A percentile compares a stretch with the other conserved stretches of the same genome.
phyloP scores from a whole-genome alignment of 176 grass and related monocot genomes.

The Canna indica region DNA sequence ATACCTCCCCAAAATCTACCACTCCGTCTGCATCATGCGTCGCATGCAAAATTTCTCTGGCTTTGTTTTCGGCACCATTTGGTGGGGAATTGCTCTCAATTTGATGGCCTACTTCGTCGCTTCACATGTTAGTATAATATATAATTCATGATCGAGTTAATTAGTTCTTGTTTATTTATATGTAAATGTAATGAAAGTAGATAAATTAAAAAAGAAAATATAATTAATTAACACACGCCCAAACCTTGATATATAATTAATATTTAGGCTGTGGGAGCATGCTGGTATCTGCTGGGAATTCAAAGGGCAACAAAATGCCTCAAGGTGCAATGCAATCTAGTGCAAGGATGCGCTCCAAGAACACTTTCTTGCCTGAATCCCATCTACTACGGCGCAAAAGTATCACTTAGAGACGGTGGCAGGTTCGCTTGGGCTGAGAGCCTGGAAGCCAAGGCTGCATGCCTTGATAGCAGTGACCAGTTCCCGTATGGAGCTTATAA shows the following conservation, averaged over 20 bases:
- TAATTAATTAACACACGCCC: too few relatives aligned
- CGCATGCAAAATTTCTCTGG: slow-evolving; percentile 53
- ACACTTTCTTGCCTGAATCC: slow-evolving; percentile 42
- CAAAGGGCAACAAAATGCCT: slow-evolving; percentile 82
- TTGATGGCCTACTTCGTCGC: slow-evolving; percentile 96
- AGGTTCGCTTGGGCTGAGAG: slow-evolving; percentile 47
- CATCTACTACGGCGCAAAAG: slow-evolving; percentile 52
- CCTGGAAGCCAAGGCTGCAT: slow-evolving; percentile 28
- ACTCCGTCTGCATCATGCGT: slow-evolving; percentile 56
- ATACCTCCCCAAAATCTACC: slow-evolving; percentile 93
- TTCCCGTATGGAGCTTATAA: slow-evolving; percentile 79
- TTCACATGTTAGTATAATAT: slow-evolving; percentile 63
- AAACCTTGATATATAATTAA: too few relatives aligned
- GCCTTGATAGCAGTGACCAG: slow-evolving; percentile 37
- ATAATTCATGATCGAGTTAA: too few relatives aligned
- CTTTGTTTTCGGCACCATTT: slow-evolving; percentile 75
- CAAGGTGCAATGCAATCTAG: slow-evolving; percentile 33
- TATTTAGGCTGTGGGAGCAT: slow-evolving; percentile 76
- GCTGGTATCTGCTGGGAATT: slow-evolving; percentile 84
- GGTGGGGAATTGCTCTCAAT: slow-evolving; percentile 85
- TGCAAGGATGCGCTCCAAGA: slow-evolving; percentile 22
- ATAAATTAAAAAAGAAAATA: too few relatives aligned
- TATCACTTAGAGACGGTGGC: not conserved
- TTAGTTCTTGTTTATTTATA: too few relatives aligned
- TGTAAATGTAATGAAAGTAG: too few relatives aligned